Conservation (phyloP, 257 asterid species). For the Pogostemon cablin region DNA sequence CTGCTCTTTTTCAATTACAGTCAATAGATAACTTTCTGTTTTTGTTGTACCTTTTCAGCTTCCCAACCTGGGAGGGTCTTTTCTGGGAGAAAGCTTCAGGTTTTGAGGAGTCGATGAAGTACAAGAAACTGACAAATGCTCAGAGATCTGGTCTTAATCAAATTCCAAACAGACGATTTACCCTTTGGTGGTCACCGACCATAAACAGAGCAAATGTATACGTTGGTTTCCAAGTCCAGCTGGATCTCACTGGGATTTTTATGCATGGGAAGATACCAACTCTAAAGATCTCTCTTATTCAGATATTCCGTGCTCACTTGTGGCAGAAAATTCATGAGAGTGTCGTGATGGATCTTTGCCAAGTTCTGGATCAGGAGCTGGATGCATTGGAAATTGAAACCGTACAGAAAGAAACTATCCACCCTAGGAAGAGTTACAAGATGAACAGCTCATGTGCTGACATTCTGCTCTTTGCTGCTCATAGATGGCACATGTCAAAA, state of each 20-base stretch:
- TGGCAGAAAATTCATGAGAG: constrained; percentile 99
- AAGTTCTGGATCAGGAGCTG: constrained; percentile 96
- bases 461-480: constrained; percentile 96
- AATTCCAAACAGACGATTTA: constrained; percentile 93
- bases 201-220: constrained; percentile 96
- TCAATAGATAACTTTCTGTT: constrained; percentile 11
- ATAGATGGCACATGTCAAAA: constrained; percentile 99
- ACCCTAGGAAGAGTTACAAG: constrained; percentile 98
- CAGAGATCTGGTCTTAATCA: constrained; percentile 99
- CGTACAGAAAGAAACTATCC: constrained; percentile 98
- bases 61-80: constrained; percentile 99
- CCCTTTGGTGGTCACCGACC: constrained; percentile 99
- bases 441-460: constrained; percentile 99
- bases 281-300: constrained; percentile 91
- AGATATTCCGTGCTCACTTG: constrained; percentile 99
- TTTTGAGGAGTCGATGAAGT: constrained; percentile 99
- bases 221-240: constrained; percentile 99
- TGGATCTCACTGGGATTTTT: constrained; percentile 97
- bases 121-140: constrained; percentile 95
- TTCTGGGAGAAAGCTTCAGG: constrained; percentile 99
- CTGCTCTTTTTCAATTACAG: background rate
- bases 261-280: constrained; percentile 99
- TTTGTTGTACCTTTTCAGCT: constrained; percentile 51
- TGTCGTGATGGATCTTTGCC: constrained; percentile 99
- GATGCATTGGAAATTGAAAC: constrained; percentile 98